Evolutionary conservation across 2,329 filamentous ascomycete genomes (phyloP), one percentile per base, ranked within the genome.

Genomic region (Saccharata proteae): DNA sequence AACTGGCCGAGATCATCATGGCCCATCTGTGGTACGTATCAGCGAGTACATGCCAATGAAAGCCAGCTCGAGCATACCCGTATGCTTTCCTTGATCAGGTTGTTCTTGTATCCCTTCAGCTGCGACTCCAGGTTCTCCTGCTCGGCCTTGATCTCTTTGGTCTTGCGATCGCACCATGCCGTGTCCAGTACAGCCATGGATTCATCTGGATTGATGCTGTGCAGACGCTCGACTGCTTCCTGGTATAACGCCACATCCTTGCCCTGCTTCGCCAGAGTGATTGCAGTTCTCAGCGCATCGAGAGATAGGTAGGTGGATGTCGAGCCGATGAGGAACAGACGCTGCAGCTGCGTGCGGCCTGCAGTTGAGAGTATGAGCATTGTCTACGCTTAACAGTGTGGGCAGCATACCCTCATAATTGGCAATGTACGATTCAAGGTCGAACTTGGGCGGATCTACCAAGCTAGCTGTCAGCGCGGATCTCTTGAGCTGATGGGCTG

Each of bases 81-180:
- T 47, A 96, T 93, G 60, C 85, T 94, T 60, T 98, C 90, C 53
- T 94, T 93, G 46, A 98, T 85, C 25, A 96, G 61, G 47, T 96
- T 98, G 51, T 94, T 93, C 59, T 90, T 93, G 57, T 96, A 96
- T 2, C 78, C 79, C 54, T 85, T 86, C 13, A 98, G 65, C 55
- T 96, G 84, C 11, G 70, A 63, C 50, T 94, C 84, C 34, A 96
- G 64, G n/a, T 80, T 72, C 34, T 74, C 65, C 1, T 77, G 77
- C 54, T 93, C 80, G 2, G 62, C 59, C 43, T 72, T 71, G 45
- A 86, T 82, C 30, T 69, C 61, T 39, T 71, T 72, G 14, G 76
- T 71, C 21, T 70, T 78, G 36, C 61, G 64, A 6, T 78, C 69
- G n/a, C 79, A 68, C 88, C 88, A 96, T n/a, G 62, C 61, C 14